These are phyloP conservation scores for Alternaria dauci DNA, from an alignment of 2,329 filamentous ascomycete genomes.

Conservation along the genomic window DNA sequence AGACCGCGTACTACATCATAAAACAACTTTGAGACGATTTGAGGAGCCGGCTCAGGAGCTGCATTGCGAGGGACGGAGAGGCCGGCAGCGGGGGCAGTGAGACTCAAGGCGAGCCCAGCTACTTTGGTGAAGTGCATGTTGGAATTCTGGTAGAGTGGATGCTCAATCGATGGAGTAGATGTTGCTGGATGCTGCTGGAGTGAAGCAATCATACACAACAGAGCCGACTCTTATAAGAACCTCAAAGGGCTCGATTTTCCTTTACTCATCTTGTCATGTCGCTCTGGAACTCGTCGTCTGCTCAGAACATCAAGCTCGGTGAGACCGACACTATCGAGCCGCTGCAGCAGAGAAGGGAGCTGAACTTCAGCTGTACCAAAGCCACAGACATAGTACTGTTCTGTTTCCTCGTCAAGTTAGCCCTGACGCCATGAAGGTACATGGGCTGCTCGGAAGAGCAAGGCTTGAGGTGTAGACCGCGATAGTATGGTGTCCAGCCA, in stretches of 20 bases:
- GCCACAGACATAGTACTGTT: not conserved
- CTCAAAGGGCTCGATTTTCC: too few relatives aligned
- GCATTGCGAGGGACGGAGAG: not conserved
- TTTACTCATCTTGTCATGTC: not conserved
- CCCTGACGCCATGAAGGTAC: too few relatives aligned
- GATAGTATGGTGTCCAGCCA: not conserved
- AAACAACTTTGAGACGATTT: not conserved
- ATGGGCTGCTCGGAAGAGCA: not conserved
- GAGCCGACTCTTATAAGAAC: not conserved
- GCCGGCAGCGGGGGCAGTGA: not conserved
- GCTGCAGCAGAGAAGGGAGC: not conserved
- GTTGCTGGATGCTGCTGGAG: not conserved
- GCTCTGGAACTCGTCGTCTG: not conserved
- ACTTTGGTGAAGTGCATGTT: not conserved
- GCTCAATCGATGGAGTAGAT: not conserved
- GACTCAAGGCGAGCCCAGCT: not conserved
- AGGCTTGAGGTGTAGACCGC: not conserved
- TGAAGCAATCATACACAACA: too few relatives aligned
- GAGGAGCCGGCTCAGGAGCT: not conserved
- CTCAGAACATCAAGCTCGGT: not conserved
- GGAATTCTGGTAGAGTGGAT: not conserved
- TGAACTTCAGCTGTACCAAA: not conserved
- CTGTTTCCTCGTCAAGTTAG: not conserved
- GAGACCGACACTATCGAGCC: not conserved
- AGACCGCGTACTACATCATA: not conserved